phyloP scores from a whole-genome alignment of 2,329 filamentous ascomycete genomes.

The Colletotrichum eleusines region DNA sequence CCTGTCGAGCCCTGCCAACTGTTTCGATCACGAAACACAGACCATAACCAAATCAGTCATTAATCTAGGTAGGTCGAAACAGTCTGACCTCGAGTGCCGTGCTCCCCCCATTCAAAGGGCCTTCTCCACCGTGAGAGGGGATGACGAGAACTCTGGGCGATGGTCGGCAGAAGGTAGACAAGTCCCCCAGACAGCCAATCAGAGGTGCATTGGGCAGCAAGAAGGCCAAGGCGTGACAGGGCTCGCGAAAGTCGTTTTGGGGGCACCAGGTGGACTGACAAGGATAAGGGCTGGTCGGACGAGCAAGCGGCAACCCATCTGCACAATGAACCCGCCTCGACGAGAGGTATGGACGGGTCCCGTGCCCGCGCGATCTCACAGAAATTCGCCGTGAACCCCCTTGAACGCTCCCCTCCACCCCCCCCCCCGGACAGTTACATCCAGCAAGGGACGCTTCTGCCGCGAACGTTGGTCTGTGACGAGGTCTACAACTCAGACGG shows the following conservation, averaged over 20 bases:
- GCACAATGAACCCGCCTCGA: slow-evolving; percentile 35
- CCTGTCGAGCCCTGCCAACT: slow-evolving; percentile 39
- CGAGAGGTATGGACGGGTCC: slow-evolving; percentile 29
- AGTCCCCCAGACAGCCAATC: slow-evolving; percentile 28
- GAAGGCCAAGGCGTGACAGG: slow-evolving; percentile 35
- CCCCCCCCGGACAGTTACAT: slow-evolving; percentile 40
- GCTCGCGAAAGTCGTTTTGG: slow-evolving; percentile 25
- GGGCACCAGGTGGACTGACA: slow-evolving; percentile 32
- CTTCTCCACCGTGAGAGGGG: slow-evolving; percentile 26
- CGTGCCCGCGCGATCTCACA: slow-evolving; percentile 40
- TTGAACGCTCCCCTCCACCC: slow-evolving; percentile 24
- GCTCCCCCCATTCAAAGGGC: slow-evolving; percentile 17
- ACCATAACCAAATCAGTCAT: slow-evolving; percentile 36
- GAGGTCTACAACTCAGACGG: slow-evolving; percentile 34
- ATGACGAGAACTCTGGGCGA: slow-evolving; percentile 38
- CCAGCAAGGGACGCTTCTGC: slow-evolving; percentile 39
- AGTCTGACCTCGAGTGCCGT: slow-evolving; percentile 35
- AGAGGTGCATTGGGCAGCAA: slow-evolving; percentile 26
- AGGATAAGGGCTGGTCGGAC: slow-evolving; percentile 36
- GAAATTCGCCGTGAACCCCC: slow-evolving; percentile 42
- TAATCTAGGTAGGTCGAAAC: slow-evolving; percentile 34
- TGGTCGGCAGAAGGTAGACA: slow-evolving; percentile 31
- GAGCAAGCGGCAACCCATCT: slow-evolving; percentile 39
- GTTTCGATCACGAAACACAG: slow-evolving; percentile 41
- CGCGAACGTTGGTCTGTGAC: slow-evolving; percentile 38